Evolutionary conservation across 2,329 filamentous ascomycete genomes (phyloP).

Genomic region (Aspergillus unguis): DNA sequence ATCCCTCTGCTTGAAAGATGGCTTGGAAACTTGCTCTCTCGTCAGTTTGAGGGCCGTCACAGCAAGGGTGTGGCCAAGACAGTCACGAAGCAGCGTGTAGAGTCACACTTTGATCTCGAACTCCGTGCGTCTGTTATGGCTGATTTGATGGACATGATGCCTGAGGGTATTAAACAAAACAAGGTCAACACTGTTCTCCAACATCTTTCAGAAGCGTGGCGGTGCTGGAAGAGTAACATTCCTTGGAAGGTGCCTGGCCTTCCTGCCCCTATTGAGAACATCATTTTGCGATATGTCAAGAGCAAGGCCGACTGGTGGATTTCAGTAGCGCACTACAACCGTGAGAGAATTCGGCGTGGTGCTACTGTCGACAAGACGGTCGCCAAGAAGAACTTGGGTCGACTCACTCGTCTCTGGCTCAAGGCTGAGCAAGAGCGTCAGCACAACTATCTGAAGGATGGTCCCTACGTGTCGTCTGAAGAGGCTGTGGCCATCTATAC

Average conservation of each 20-base stretch:
- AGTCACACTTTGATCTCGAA: slow-evolving; percentile 97
- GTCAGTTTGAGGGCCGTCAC: slow-evolving; percentile 96
- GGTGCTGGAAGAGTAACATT: slow-evolving; percentile 99
- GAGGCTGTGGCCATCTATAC: slow-evolving; percentile 99
- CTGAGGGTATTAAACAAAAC: slow-evolving; percentile 98
- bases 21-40: slow-evolving; percentile 93
- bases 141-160: slow-evolving; percentile 99
- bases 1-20: slow-evolving; percentile 95
- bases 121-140: slow-evolving; percentile 98
- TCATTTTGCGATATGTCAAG: slow-evolving; percentile 97
- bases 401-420: slow-evolving; percentile 90
- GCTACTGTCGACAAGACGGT: slow-evolving; percentile 99
- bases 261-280: slow-evolving; percentile 96
- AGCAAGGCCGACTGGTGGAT: slow-evolving; percentile 99
- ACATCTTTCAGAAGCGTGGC: slow-evolving; percentile 96
- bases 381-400: slow-evolving; percentile 97
- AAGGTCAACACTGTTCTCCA: slow-evolving; percentile 98
- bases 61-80: slow-evolving; percentile 99
- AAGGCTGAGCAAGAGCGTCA: slow-evolving; percentile 98
- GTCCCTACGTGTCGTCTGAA: slow-evolving; percentile 95
- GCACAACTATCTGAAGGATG: slow-evolving; percentile 99
- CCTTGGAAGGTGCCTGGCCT: slow-evolving; percentile 98
- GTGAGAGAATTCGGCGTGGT: slow-evolving; percentile 91
- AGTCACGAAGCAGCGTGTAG: slow-evolving; percentile 97
- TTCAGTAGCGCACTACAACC: slow-evolving; percentile 97